phyloP scores from a whole-genome alignment of 2,329 filamentous ascomycete species.

The Sclerotinia nivalis region DNA sequence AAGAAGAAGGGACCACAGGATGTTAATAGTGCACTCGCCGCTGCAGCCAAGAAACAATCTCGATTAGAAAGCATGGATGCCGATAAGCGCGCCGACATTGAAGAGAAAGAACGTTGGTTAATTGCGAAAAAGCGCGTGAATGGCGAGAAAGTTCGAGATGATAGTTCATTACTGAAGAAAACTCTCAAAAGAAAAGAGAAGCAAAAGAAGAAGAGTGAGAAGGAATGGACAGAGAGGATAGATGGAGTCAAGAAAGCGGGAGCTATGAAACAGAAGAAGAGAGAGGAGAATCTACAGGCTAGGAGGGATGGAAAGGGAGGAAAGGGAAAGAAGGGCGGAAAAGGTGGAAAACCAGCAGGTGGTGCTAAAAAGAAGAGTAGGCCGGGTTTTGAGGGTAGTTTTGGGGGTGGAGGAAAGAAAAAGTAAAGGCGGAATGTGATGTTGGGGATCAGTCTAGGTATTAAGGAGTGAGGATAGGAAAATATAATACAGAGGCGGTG shows the following conservation, averaged over 20 bases:
- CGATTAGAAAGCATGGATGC: conserved; percentile 74
- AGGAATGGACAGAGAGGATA: conserved; percentile 77
- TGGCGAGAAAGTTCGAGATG: conserved; percentile 85
- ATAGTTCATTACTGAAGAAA: conserved; percentile 87
- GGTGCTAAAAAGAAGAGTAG: conserved; percentile 52
- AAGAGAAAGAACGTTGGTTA: conserved; percentile 93
- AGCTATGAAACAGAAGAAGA: conserved; percentile 78
- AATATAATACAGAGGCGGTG: not conserved
- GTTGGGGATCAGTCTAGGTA: not conserved
- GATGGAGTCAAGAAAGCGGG: conserved; percentile 73
- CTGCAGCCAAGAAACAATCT: conserved; percentile 82
- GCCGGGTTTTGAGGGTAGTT: conserved; percentile 60
- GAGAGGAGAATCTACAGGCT: conserved; percentile 75
- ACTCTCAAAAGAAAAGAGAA: conserved; percentile 91
- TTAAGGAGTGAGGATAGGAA: not conserved
- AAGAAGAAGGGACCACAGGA: conserved; percentile 85
- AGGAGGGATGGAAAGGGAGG: conserved; percentile 73
- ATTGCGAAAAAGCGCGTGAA: conserved; percentile 86
- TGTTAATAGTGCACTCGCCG: conserved; percentile 79
- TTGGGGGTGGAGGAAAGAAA: conserved; percentile 36
- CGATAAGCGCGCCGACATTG: conserved; percentile 79
- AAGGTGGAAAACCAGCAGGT: conserved; percentile 51
- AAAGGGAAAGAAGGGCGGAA: conserved; percentile 57
- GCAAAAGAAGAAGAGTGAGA: conserved; percentile 86
- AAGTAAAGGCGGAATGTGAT: not conserved